Evolutionary conservation across 164 flowering plant species (phyloP).

Genomic region (Tetracentron sinense): DNA sequence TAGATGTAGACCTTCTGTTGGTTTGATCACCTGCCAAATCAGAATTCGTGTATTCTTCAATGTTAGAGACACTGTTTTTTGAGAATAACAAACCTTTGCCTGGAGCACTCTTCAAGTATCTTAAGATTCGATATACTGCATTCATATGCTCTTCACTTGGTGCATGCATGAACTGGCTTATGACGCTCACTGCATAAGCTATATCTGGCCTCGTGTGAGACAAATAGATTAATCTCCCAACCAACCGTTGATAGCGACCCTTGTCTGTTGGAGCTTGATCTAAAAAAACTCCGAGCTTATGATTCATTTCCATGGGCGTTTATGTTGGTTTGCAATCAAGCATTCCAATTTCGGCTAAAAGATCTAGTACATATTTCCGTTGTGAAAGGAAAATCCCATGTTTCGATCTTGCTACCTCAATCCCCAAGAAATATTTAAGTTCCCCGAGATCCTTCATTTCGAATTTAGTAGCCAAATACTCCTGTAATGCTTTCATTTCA

Average conservation of each 20-base stretch:
- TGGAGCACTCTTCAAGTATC: background rate
- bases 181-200: background rate
- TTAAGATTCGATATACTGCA: background rate
- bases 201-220: constrained; percentile 1
- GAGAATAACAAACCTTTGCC: background rate
- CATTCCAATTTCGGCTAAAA: background rate
- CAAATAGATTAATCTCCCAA: background rate
- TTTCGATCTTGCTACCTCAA: no score
- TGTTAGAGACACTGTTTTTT: background rate
- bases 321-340: background rate
- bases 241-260: background rate
- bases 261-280: background rate
- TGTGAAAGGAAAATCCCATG: no score
- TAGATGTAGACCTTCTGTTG: background rate
- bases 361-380: no score
- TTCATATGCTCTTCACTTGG: background rate
- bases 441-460: no score
- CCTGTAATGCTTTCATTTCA: background rate
- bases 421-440: no score
- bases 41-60: constrained; percentile 8
- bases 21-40: constrained; percentile 6
- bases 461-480: background rate
- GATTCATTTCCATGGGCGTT: background rate
- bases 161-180: background rate
- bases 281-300: background rate